Conservation (phyloP, 192 early-diverging fungal species). For the Coemansia sp. region DNA sequence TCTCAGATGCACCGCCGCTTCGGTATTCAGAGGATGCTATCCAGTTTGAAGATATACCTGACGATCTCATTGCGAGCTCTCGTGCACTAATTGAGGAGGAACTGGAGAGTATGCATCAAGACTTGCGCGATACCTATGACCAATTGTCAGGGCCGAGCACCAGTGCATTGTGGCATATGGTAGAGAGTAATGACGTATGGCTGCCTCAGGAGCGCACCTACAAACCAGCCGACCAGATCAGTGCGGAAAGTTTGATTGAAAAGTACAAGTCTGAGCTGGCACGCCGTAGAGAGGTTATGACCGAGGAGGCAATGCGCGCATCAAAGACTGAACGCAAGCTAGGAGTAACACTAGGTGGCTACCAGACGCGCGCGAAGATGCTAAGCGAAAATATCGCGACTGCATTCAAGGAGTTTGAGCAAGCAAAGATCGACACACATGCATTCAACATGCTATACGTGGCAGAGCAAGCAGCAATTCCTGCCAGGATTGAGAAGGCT, state of each 20-base stretch:
- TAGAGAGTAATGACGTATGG: conserved; percentile 29
- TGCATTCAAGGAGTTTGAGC: conserved; percentile 61
- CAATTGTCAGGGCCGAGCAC: conserved; percentile 16
- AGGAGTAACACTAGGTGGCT: conserved; percentile 78
- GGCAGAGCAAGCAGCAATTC: conserved; percentile 62
- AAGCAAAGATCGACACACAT: conserved; percentile 59
- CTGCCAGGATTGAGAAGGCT: conserved; percentile 55
- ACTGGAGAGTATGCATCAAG: conserved; percentile 21
- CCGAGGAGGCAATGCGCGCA: conserved; percentile 70
- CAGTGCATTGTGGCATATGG: conserved; percentile 33
- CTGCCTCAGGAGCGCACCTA: conserved; percentile 17
- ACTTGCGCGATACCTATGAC: conserved; percentile 11
- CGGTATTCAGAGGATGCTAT: conserved; percentile 21
- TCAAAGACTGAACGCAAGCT: conserved; percentile 87
- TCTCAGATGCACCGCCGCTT: conserved; percentile 60
- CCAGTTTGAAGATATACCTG: conserved; percentile 56
- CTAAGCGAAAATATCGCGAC: conserved; percentile 63
- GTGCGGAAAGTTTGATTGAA: conserved; percentile 20
- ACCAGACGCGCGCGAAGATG: conserved; percentile 68
- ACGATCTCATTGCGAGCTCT: conserved; percentile 62
- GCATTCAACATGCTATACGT: conserved; percentile 64
- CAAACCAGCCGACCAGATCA: conserved; percentile 1
- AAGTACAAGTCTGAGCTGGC: conserved; percentile 33
- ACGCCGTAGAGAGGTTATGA: conserved; percentile 66
- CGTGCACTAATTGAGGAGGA: conserved; percentile 59